Percentiles rank a stretch among this genome's conserved stretches.
Conservation (phyloP, 257 asterid genomes). For the Paulownia fortunei region DNA sequence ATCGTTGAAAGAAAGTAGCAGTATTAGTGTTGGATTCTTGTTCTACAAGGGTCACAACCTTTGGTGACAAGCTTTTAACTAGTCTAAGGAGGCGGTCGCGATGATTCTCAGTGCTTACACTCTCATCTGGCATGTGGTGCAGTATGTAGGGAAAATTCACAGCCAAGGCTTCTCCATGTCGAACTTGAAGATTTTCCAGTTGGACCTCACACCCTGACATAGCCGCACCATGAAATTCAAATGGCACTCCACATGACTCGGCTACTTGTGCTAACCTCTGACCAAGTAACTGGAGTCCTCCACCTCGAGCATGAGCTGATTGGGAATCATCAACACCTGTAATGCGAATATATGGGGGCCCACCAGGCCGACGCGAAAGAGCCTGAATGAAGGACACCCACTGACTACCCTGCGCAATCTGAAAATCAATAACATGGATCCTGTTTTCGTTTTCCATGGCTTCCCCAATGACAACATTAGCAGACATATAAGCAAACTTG, state of each 20-base stretch:
- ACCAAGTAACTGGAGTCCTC: conserved; percentile 84
- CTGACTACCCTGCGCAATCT: conserved; percentile 96
- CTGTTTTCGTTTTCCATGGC: conserved; percentile 72
- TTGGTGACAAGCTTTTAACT: conserved; percentile 82
- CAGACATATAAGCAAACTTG: conserved; percentile 84
- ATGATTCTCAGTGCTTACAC: conserved; percentile 80
- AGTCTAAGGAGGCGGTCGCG: conserved; percentile 79
- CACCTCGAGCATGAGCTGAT: conserved; percentile 89
- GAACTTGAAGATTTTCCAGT: conserved; percentile 56
- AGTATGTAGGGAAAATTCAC: conserved; percentile 84
- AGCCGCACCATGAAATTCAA: conserved; percentile 80
- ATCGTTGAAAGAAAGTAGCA: conserved; percentile 66
- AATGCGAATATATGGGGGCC: conserved; percentile 53
- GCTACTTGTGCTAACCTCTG: conserved; percentile 67
- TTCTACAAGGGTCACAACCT: conserved; percentile 79
- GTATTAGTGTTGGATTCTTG: conserved; percentile 94
- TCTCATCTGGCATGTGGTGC: conserved; percentile 98
- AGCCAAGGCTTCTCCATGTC: conserved; percentile 78
- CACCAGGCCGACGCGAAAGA: conserved; percentile 49
- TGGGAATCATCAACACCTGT: conserved; percentile 58
- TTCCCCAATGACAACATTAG: conserved; percentile 75
- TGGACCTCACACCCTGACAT: conserved; percentile 75
- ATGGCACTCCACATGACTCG: conserved; percentile 68
- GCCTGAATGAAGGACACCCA: conserved; percentile 69
- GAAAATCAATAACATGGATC: conserved; percentile 87